Evolutionary conservation across 2,329 filamentous ascomycete genomes (phyloP).

Genomic region (Teratosphaeriaceae sp.): DNA sequence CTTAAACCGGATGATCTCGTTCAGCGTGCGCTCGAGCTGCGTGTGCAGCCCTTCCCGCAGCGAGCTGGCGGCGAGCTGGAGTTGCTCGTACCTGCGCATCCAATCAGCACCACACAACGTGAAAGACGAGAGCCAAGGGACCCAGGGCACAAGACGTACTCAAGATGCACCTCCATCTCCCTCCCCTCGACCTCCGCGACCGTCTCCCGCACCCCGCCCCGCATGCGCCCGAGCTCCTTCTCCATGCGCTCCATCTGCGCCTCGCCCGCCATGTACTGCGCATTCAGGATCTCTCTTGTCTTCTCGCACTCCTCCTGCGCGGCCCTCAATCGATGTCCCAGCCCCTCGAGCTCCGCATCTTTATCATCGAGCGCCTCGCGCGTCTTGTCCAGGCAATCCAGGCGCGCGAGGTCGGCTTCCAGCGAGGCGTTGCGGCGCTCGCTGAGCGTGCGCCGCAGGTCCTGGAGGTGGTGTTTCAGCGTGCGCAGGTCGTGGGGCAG

Average conservation of each 20-base stretch:
- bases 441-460: conserved; percentile 83
- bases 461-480: conserved; percentile 70
- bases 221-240: conserved; percentile 93
- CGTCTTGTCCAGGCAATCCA: conserved; percentile 87
- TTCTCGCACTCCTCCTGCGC: conserved; percentile 93
- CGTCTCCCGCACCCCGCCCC: conserved; percentile 72
- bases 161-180: conserved; percentile 94
- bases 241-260: conserved; percentile 98
- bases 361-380: conserved; percentile 98
- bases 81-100: conserved; percentile 75
- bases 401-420: conserved; percentile 89
- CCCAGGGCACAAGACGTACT: conserved; percentile 67
- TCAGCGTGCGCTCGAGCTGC: conserved; percentile 90
- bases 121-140: background rate
- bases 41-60: conserved; percentile 97
- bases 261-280: conserved; percentile 82
- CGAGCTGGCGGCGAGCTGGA: conserved; percentile 74
- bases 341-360: conserved; percentile 79
- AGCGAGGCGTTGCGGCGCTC: conserved; percentile 75
- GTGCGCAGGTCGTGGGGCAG: conserved; percentile 81
- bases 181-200: conserved; percentile 89
- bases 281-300: conserved; percentile 73
- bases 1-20: conserved; percentile 98
- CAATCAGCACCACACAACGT: background rate
- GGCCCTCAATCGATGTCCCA: conserved; percentile 80